phyloP scores from a whole-genome alignment of 352 stramenopile genomes.

The Pythium brachiatum region DNA sequence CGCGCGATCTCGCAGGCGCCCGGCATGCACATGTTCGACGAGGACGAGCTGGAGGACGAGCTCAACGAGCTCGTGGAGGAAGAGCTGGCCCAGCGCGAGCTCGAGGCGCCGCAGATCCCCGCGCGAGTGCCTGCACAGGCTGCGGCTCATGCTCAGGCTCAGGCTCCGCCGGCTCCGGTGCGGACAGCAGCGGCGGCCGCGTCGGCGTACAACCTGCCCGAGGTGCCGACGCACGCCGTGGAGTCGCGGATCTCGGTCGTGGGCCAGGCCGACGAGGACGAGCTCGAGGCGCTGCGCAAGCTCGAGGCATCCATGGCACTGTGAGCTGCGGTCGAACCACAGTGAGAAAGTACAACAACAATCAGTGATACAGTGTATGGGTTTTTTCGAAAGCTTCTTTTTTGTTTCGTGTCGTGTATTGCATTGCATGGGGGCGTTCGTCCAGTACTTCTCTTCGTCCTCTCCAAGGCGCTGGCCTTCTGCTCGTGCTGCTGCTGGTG shows the following conservation, averaged over 20 bases:
- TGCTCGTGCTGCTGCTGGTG: too few relatives aligned
- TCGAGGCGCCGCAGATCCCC: slow-evolving; percentile 82
- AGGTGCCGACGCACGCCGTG: slow-evolving; percentile 71
- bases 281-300: slow-evolving; percentile 79
- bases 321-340: slow-evolving; percentile 18
- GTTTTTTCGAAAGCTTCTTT: too few relatives aligned
- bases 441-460: too few relatives aligned
- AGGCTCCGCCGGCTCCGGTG: slow-evolving; percentile 19
- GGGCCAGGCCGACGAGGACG: slow-evolving; percentile 71
- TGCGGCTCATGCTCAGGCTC: slow-evolving; percentile 8
- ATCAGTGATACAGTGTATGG: background rate
- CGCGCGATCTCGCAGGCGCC: slow-evolving; percentile 93
- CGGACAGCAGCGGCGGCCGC: slow-evolving; percentile 25
- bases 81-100: slow-evolving; percentile 91
- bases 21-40: slow-evolving; percentile 88
- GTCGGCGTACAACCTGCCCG: slow-evolving; percentile 67
- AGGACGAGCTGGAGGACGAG: slow-evolving; percentile 95
- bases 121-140: slow-evolving; percentile 22
- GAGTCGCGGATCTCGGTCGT: slow-evolving; percentile 79
- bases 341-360: background rate
- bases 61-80: slow-evolving; percentile 93
- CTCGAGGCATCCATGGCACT: slow-evolving; percentile 83
- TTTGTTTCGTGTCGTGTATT: too few relatives aligned
- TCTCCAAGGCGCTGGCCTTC: too few relatives aligned
- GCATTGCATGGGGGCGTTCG: too few relatives aligned